phyloP scores from a whole-genome alignment of 2,329 filamentous ascomycete genomes.

The Hymenoscyphus fructigenus region DNA sequence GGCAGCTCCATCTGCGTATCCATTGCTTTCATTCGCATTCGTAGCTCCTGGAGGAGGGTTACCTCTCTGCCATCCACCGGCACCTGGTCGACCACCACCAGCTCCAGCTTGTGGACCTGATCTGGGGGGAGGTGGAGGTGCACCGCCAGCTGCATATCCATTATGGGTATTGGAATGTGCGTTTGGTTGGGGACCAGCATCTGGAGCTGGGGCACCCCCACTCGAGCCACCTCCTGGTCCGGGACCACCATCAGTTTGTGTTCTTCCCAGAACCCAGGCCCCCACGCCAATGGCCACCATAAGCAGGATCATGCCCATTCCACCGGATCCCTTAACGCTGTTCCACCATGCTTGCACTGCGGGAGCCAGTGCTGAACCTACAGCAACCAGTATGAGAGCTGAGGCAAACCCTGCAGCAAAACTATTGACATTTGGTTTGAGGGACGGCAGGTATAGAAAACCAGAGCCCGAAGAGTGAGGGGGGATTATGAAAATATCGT shows the following conservation, averaged over 20 bases:
- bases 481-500: conserved; percentile 96
- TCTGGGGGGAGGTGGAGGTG: conserved; percentile 20
- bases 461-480: conserved; percentile 85
- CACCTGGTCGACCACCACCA: conserved; percentile 26
- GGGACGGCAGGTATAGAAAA: conserved; percentile 90
- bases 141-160: conserved; percentile 28
- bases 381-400: conserved; percentile 68
- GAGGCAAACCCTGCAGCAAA: conserved; percentile 84
- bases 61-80: conserved; percentile 29
- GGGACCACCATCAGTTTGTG: conserved; percentile 51
- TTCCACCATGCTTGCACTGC: conserved; percentile 72
- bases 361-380: conserved; percentile 74
- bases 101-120: conserved; percentile 30
- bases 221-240: conserved; percentile 33
- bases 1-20: conserved; percentile 29
- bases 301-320: conserved; percentile 70
- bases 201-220: conserved; percentile 17
- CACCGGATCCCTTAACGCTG: conserved; percentile 68
- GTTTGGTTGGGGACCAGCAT: conserved; percentile 20
- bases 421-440: conserved; percentile 83
- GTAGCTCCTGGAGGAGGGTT: conserved; percentile 19
- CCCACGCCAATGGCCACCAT: conserved; percentile 71
- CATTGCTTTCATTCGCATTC: conserved; percentile 25
- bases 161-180: conserved; percentile 27
- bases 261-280: conserved; percentile 74